These are phyloP conservation scores for Peronospora tabacina DNA, from an alignment of 352 stramenopile species.

Conservation along the genomic window DNA sequence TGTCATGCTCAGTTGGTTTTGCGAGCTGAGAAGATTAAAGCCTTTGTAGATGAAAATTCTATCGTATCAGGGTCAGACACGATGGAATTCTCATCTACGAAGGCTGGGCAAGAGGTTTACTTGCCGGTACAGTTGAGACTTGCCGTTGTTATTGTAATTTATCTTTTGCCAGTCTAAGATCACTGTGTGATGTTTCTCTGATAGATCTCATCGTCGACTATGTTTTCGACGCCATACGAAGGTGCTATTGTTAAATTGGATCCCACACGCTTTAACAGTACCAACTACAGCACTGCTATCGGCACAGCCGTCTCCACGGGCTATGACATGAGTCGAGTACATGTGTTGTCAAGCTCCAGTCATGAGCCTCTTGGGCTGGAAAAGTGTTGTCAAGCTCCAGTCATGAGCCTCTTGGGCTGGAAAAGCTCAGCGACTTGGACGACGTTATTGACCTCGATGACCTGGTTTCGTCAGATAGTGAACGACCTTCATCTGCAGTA, in stretches of 20 bases:
- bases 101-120: slow-evolving; percentile 13
- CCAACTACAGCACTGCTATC: slow-evolving; percentile 4
- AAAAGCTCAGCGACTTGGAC: slow-evolving; percentile 47
- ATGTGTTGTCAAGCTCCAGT: slow-evolving; percentile 14
- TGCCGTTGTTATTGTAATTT: neutral
- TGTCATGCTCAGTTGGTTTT: slow-evolving; percentile 49
- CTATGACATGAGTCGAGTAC: slow-evolving; percentile 6
- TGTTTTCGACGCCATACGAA: slow-evolving; percentile 10
- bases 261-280: slow-evolving; percentile 8
- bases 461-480: slow-evolving; percentile 38
- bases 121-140: slow-evolving; percentile 14
- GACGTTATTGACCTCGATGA: slow-evolving; percentile 55
- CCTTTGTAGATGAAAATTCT: too few relatives aligned
- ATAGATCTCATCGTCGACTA: slow-evolving; percentile 10
- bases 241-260: slow-evolving; percentile 9
- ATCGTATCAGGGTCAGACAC: slow-evolving; percentile 3
- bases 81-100: slow-evolving; percentile 17
- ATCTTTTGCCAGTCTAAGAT: neutral
- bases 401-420: slow-evolving; percentile 32
- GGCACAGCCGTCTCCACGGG: slow-evolving; percentile 2
- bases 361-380: slow-evolving; percentile 36
- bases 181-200: neutral
- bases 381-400: slow-evolving; percentile 21
- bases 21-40: slow-evolving; percentile 15
- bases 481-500: slow-evolving; percentile 24